Conservation (phyloP, 2,329 filamentous ascomycete species). For the Hymenoscyphus fraxineus region DNA sequence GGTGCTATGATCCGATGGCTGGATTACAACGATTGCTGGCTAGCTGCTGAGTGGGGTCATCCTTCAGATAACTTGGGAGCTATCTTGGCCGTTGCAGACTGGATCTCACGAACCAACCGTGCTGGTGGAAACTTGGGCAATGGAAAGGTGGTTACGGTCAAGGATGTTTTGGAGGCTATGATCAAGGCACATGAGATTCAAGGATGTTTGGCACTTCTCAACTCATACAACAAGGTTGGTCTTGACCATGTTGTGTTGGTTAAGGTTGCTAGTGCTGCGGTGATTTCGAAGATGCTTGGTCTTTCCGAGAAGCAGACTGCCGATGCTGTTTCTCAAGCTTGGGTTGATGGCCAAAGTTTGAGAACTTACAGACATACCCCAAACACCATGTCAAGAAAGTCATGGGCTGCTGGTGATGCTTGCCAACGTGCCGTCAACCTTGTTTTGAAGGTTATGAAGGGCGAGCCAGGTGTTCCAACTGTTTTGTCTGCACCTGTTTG, state of each 20-base stretch:
- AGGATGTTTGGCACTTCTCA: slow-evolving; percentile 92
- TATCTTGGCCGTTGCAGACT: slow-evolving; percentile 94
- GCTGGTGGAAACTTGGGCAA: slow-evolving; percentile 74
- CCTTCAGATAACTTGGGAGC: slow-evolving; percentile 97
- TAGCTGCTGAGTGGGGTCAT: slow-evolving; percentile 98
- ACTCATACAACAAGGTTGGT: slow-evolving; percentile 98
- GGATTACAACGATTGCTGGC: slow-evolving; percentile 99
- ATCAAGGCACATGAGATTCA: slow-evolving; percentile 99
- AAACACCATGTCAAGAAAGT: slow-evolving; percentile 99
- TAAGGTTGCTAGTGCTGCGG: slow-evolving; percentile 93
- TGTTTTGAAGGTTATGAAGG: slow-evolving; percentile 84
- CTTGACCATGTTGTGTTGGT: slow-evolving; percentile 96
- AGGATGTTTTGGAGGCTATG: slow-evolving; percentile 92
- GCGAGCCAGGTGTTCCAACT: slow-evolving; percentile 85
- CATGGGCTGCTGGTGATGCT: slow-evolving; percentile 96
- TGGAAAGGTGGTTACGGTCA: slow-evolving; percentile 82
- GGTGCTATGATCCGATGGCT: slow-evolving; percentile 98
- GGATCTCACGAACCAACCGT: slow-evolving; percentile 88
- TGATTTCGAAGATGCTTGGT: slow-evolving; percentile 92
- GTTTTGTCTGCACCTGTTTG: slow-evolving; percentile 89
- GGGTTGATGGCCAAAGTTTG: slow-evolving; percentile 93
- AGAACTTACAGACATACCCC: slow-evolving; percentile 96
- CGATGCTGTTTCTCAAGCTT: slow-evolving; percentile 93
- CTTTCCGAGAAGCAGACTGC: slow-evolving; percentile 86
- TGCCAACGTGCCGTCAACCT: slow-evolving; percentile 94